A percentile compares a stretch with the other conserved stretches of the same genome.
phyloP scores from a whole-genome alignment of 495 filamentous ascomycete genomes.

The Astrocystis sublimbata region DNA sequence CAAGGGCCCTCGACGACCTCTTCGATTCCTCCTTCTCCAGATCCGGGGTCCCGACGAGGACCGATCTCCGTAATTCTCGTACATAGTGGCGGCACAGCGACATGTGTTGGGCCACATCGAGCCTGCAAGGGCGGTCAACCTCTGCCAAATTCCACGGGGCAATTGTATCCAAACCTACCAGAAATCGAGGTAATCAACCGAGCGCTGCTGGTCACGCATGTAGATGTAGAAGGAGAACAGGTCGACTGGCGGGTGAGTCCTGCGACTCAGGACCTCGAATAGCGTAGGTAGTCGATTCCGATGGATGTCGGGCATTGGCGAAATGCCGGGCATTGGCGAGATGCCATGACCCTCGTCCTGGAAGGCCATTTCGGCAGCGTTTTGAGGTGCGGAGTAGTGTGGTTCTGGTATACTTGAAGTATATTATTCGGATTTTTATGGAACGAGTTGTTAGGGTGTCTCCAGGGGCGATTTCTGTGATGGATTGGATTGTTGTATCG shows the following conservation, averaged over 20 bases:
- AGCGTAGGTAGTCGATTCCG: constrained; percentile 89
- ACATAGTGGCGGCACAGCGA: constrained; percentile 97
- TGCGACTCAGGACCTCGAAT: constrained; percentile 90
- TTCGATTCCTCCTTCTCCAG: constrained; percentile 79
- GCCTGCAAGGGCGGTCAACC: constrained; percentile 60
- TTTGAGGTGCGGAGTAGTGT: background rate
- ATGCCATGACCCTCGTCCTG: constrained; percentile 30
- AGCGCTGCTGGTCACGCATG: constrained; percentile 97
- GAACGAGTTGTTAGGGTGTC: background rate
- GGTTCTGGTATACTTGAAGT: background rate
- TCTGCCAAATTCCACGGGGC: constrained; percentile 8
- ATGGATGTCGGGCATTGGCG: constrained; percentile 48
- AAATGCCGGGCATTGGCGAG: constrained; percentile 49
- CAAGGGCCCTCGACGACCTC: constrained; percentile 76
- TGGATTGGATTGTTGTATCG: constrained; percentile 1
- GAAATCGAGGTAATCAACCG: constrained; percentile 97
- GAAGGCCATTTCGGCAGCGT: constrained; percentile 42
- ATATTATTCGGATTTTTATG: background rate
- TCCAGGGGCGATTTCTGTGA: background rate
- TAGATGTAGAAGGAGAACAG: constrained; percentile 99
- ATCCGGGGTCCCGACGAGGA: constrained; percentile 90
- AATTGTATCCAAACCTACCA: constrained; percentile 61
- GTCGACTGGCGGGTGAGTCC: constrained; percentile 89
- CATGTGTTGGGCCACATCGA: constrained; percentile 99
- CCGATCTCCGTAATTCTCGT: constrained; percentile 87